phyloP scores from a whole-genome alignment of 2,329 filamentous ascomycete genomes.

The Trichoderma oligosporum region DNA sequence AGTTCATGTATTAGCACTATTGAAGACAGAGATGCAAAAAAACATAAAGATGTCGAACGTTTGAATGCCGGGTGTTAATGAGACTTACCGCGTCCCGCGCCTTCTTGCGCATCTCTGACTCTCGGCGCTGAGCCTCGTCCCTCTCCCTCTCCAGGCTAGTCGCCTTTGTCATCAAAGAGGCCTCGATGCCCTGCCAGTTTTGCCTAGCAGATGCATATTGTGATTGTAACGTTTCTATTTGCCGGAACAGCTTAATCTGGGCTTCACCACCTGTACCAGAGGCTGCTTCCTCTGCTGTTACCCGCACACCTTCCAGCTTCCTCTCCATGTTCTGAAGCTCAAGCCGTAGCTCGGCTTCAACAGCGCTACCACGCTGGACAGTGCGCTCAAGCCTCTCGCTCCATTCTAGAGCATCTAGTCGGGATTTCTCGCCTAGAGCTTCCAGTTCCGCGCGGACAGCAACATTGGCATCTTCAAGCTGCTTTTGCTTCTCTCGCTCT shows the following conservation, averaged over 20 bases:
- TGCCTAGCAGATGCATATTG: conserved; percentile 92
- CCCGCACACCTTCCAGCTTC: conserved; percentile 83
- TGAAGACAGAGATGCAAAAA: not conserved
- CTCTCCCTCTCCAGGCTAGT: conserved; percentile 81
- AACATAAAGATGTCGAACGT: not conserved
- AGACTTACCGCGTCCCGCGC: conserved; percentile 73
- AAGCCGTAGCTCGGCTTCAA: conserved; percentile 74
- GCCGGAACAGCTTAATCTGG: conserved; percentile 83
- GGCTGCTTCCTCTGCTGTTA: conserved; percentile 82
- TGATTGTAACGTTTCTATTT: conserved; percentile 92
- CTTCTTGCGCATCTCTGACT: conserved; percentile 85
- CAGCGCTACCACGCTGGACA: conserved; percentile 62
- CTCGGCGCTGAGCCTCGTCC: conserved; percentile 77
- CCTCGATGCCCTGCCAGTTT: conserved; percentile 97
- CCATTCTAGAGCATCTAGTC: conserved; percentile 65
- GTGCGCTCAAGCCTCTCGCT: conserved; percentile 70
- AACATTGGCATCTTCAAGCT: conserved; percentile 54
- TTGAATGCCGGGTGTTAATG: not conserved
- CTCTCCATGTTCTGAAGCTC: conserved; percentile 77
- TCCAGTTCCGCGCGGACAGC: conserved; percentile 77
- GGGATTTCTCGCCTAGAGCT: conserved; percentile 65
- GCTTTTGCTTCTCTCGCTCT: conserved; percentile 55
- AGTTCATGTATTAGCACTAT: not conserved
- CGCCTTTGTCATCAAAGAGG: conserved; percentile 73
- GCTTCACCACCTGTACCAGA: conserved; percentile 77